phyloP scores from a whole-genome alignment of 345 rosid species.

The Gossypium stocksii region DNA sequence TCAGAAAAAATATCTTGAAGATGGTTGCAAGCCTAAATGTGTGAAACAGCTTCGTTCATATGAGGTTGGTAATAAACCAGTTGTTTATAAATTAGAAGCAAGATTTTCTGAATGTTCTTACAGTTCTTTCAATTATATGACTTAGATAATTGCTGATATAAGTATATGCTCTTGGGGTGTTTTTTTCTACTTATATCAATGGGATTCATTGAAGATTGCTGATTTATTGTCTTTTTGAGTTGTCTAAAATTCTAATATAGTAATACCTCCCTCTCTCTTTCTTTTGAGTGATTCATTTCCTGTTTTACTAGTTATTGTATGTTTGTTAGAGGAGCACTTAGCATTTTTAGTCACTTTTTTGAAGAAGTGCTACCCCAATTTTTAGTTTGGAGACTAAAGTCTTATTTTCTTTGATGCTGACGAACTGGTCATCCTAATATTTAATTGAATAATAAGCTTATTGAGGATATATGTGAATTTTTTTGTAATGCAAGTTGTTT shows the following conservation, averaged over 20 bases:
- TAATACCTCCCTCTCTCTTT: neutral
- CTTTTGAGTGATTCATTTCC: no score
- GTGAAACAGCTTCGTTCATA: conserved; percentile 47
- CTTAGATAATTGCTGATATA: neutral
- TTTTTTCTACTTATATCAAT: neutral
- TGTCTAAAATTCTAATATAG: no score
- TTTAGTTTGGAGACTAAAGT: neutral
- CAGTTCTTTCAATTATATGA: neutral
- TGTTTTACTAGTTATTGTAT: neutral
- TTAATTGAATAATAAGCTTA: no score
- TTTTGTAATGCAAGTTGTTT: neutral
- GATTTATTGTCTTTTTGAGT: neutral
- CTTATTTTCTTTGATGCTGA: neutral
- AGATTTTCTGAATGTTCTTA: neutral
- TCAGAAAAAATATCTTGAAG: conserved; percentile 54
- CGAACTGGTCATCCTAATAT: neutral
- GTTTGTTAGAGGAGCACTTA: neutral
- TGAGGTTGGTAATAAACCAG: conserved; percentile 30
- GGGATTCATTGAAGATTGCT: neutral
- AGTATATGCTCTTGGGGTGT: neutral
- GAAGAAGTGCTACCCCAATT: neutral
- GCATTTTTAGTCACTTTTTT: neutral
- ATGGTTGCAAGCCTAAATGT: conserved; percentile 64
- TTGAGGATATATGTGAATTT: neutral
- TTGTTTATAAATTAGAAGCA: neutral